Conservation (phyloP, 2,329 filamentous ascomycete species). For the Cladosporium sp. region DNA sequence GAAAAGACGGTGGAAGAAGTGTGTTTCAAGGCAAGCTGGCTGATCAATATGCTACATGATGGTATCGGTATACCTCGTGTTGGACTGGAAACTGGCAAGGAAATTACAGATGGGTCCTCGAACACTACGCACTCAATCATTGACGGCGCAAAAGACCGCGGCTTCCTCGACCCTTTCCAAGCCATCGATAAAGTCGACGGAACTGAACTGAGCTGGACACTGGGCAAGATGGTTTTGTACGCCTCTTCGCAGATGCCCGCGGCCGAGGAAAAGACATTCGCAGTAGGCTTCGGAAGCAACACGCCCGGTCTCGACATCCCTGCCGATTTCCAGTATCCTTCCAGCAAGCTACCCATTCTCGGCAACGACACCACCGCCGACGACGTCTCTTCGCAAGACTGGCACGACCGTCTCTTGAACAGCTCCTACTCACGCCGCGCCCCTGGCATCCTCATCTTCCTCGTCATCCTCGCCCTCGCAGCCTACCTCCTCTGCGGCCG, state of each 20-base stretch:
- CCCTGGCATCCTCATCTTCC: conserved; percentile 73
- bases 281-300: conserved; percentile 93
- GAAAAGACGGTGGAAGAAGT: conserved; percentile 76
- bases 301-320: conserved; percentile 51
- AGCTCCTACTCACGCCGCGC: conserved; percentile 64
- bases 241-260: conserved; percentile 84
- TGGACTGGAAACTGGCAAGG: conserved; percentile 63
- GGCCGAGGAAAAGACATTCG: conserved; percentile 55
- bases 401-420: conserved; percentile 64
- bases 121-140: conserved; percentile 74
- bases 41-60: conserved; percentile 94
- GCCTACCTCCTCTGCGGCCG: conserved; percentile 76
- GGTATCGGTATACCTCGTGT: conserved; percentile 90
- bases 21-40: conserved; percentile 97
- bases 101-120: conserved; percentile 52
- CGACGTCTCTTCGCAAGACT: conserved; percentile 48
- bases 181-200: conserved; percentile 89
- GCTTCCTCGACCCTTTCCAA: conserved; percentile 82
- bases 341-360: conserved; percentile 41
- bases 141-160: conserved; percentile 68
- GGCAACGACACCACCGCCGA: conserved; percentile 44
- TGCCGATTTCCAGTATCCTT: conserved; percentile 80
- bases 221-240: conserved; percentile 95
- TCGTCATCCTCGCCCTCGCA: conserved; percentile 69
- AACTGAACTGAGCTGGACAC: conserved; percentile 93